Conservation (phyloP, 257 asterid genomes). For the Nicotiana paniculata region DNA sequence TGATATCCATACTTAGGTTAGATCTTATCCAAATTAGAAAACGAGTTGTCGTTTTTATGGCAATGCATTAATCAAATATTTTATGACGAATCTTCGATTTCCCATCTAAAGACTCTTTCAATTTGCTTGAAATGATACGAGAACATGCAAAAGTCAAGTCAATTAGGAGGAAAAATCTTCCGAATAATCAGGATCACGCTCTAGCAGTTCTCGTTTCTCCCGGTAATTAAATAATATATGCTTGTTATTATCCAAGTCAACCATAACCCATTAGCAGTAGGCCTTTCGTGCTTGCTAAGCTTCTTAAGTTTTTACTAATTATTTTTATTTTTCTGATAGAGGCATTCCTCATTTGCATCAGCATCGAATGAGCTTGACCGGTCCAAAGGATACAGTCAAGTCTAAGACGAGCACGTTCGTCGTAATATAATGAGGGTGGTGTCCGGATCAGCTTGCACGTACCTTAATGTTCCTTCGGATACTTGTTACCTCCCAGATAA, state of each 20-base stretch:
- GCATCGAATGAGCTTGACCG: too few relatives aligned
- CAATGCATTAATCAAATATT: not conserved
- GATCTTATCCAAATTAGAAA: not conserved
- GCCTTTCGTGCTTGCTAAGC: not conserved
- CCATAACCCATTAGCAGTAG: not conserved
- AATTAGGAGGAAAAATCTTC: not conserved
- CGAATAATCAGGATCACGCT: not conserved
- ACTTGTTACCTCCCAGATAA: too few relatives aligned
- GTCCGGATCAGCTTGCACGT: too few relatives aligned
- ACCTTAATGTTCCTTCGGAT: too few relatives aligned
- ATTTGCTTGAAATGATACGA: not conserved
- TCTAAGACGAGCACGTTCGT: too few relatives aligned
- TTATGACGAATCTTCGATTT: not conserved
- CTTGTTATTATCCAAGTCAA: not conserved
- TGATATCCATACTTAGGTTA: not conserved
- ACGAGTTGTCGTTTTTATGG: not conserved
- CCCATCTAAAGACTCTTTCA: not conserved
- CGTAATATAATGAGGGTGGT: too few relatives aligned
- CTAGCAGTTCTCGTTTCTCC: not conserved
- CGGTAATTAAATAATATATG: not conserved
- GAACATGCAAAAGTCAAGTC: not conserved
- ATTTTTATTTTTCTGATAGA: too few relatives aligned
- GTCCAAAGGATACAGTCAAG: too few relatives aligned
- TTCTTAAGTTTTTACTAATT: not conserved
- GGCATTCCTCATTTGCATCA: too few relatives aligned